Conservation (phyloP, 1,284 basidiomycete species). For the Takashimella tepidaria region DNA sequence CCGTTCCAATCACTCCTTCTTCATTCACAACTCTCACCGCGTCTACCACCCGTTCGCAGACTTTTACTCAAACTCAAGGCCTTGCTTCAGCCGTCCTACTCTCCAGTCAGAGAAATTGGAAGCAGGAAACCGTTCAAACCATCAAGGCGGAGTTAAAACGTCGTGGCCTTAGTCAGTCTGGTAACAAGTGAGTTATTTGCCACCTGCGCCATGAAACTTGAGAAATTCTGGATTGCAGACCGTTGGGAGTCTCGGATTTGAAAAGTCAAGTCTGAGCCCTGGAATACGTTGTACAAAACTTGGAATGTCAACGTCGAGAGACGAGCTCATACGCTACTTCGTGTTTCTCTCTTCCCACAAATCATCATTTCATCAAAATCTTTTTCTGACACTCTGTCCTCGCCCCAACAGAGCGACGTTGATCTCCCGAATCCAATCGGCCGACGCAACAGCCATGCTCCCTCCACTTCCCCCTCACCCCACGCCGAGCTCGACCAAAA, state of each 20-base stretch:
- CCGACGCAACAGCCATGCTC: slow-evolving; percentile 34
- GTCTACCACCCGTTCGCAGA: slow-evolving; percentile 8
- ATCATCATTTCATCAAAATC: no score
- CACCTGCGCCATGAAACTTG: no score
- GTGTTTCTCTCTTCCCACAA: no score
- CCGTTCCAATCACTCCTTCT: slow-evolving; percentile 13
- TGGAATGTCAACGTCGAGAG: no score
- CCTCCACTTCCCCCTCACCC: slow-evolving; percentile 32
- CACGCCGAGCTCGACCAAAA: slow-evolving; percentile 6
- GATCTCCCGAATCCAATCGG: slow-evolving; percentile 30
- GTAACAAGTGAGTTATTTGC: slow-evolving; percentile 46
- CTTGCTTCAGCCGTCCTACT: slow-evolving; percentile 65
- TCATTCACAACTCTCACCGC: slow-evolving; percentile 6
- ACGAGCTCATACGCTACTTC: no score
- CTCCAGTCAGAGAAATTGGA: slow-evolving; percentile 58
- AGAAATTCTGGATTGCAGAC: no score
- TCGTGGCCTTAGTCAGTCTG: slow-evolving; percentile 62
- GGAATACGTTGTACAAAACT: no score
- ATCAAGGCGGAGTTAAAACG: slow-evolving; percentile 61
- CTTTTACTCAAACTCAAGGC: slow-evolving; percentile 16
- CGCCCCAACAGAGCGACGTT: slow-evolving; percentile 32
- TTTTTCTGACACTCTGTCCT: no score
- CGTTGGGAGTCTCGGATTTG: no score
- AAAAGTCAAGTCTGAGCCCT: no score
- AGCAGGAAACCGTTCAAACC: slow-evolving; percentile 54